Evolutionary conservation across 2,329 filamentous ascomycete genomes (phyloP).

Genomic region (Rhinocladiella mackenziei): DNA sequence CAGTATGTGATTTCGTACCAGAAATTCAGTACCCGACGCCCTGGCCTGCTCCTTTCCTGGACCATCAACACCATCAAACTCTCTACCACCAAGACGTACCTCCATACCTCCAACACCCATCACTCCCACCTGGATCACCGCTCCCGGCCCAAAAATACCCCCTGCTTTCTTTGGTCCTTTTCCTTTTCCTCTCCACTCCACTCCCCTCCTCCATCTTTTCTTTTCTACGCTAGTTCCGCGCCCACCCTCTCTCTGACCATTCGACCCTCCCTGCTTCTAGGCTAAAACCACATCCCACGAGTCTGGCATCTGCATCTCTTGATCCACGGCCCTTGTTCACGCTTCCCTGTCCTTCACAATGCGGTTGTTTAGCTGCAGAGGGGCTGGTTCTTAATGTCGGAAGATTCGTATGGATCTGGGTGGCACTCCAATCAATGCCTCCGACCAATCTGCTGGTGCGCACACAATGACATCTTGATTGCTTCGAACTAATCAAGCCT

Average conservation of each 20-base stretch:
- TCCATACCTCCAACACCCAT: background rate
- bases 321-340: background rate
- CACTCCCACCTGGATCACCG: background rate
- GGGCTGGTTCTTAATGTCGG: background rate
- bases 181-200: background rate
- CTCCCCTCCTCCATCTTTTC: background rate
- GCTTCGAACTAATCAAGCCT: constrained; percentile 5
- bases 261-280: background rate
- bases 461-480: constrained; percentile 11
- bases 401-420: background rate
- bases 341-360: background rate
- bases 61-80: background rate
- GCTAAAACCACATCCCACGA: background rate
- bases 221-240: background rate
- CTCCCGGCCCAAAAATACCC: too few species aligned
- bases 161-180: too few species aligned
- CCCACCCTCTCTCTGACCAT: background rate
- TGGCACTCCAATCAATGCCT: constrained; percentile 16
- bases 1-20: too few species aligned
- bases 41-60: background rate
- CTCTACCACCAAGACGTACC: constrained; percentile 1
- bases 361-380: constrained; percentile 3
- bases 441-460: constrained; percentile 6
- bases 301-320: background rate
- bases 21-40: background rate